Evolutionary conservation across 768 basidiomycete species (phyloP), one percentile per base, ranked within the genome.

Genomic region (Boletus fagicola): DNA sequence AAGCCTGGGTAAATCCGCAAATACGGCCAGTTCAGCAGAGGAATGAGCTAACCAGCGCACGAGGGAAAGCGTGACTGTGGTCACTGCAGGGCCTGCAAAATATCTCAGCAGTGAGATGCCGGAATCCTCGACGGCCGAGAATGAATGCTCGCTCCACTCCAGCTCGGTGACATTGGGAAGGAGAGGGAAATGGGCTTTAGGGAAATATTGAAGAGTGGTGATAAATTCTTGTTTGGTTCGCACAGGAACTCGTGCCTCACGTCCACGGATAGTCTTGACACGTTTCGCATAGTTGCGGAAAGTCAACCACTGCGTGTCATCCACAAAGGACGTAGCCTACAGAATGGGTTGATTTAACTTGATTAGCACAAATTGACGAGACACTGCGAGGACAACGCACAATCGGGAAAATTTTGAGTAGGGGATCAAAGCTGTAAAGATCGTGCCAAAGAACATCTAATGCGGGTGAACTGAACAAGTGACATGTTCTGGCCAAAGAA

Each of bases 221-320:
- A 62, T 44, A n/a, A 57, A 36, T n/a, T 52, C 39, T 28, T 50
- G 43, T 24, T 50, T 51, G 20, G 53, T 31, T 4, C 10, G 18
- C 11, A 24, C 13, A 11, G 56, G 56, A 18, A 56, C 39, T 18
- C 46, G 44, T 13, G 39, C 33, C 13, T 58, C 58, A 5, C 40
- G 43, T 3, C 51, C 51, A 15, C 22, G 55, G 33, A 69, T 33
- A 6, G 44, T 33, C 48, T 52, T 69, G 39, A 69, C 65, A 36
- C 65, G 63, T 20, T 44, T 60, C 11, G 69, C 65, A 36, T 71
- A 71, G 43, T 56, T 54, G 48, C 35, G 44, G 43, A 71, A 69
- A 7, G 38, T 58, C 13, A 13, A 16, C 67, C 63, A 71, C 24
- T 51, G 49, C 10, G 40, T 31, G 38, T 67, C 59, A n/a, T 65